Base-by-base conservation (phyloP, 2,329 filamentous ascomycete genomes). In the Balansia obtecta region DNA sequence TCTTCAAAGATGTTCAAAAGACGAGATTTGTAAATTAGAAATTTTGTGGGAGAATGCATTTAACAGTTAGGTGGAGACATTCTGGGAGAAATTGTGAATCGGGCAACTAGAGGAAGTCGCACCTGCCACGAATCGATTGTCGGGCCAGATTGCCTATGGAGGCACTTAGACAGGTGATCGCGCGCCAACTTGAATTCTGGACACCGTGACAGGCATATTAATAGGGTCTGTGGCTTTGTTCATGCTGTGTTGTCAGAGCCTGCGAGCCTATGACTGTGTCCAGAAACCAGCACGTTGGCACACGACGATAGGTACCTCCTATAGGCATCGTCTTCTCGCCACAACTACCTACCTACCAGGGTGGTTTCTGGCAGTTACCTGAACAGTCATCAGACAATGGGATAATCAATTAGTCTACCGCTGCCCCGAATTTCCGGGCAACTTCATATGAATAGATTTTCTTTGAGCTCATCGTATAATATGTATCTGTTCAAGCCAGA, bases 61-160 rank as follows among this genome's bases (percentile, higher is more conserved):
- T 40, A 12, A 20, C 5, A n/a, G 15, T 15, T 4, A n/a, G 34
- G 50, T 49, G 46, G 50, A 40, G 46, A 49, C 38, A 16, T 30
- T 15, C 22, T 41, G 32, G n/a, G 40, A 20, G 34, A 44, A 39
- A 45, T 33, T 48, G 46, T 49, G 46, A 52, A 45, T 49, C 45
- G 18, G 49, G 49, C 40, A 51, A 48, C 18, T 16, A 46, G 41
- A 49, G 46, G 46, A 15, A 49, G 46, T 48, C 50, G 50, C 42
- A 42, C 50, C 50, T 52, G 39, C 50, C 50, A 30, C 30, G 34
- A 30, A 48, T 16, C 20, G 15, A 11, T 30, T 43, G 34, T 37
- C 34, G 34, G 34, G 34, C 7, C 15, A 37, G 7, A 37, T 12
- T 15, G 7, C 34, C 15, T 27, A 27, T 27, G 27, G 7, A 27